Percentiles rank a stretch among this genome's conserved stretches.
Conservation (phyloP, 2,329 filamentous ascomycete species). For the Sporothrix brasiliensis region DNA sequence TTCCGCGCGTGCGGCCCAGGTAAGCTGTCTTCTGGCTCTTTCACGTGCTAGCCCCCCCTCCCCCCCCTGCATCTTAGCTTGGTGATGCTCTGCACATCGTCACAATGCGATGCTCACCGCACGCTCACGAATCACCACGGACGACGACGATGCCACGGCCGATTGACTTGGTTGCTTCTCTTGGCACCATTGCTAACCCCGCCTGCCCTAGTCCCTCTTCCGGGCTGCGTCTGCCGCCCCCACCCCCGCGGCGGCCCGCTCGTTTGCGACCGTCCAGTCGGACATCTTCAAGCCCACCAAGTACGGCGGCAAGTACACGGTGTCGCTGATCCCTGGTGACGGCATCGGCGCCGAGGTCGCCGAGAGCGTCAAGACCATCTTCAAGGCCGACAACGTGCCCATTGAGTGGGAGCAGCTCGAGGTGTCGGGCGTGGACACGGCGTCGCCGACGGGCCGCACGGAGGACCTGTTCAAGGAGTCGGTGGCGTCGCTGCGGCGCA, state of each 20-base stretch:
- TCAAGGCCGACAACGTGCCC: conserved; percentile 99
- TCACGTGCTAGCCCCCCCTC: conserved; percentile 29
- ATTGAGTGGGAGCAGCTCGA: conserved; percentile 99
- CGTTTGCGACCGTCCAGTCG: conserved; percentile 80
- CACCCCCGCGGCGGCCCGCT: conserved; percentile 47
- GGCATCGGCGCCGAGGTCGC: conserved; percentile 98
- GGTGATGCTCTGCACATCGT: background rate
- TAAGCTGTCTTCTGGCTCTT: conserved; percentile 41
- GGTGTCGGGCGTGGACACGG: conserved; percentile 85
- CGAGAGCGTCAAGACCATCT: conserved; percentile 97
- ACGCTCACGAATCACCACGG: background rate
- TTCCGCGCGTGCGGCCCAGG: conserved; percentile 60
- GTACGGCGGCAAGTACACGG: conserved; percentile 99
- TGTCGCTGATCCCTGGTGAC: conserved; percentile 97
- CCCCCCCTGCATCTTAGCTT: background rate
- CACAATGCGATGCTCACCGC: background rate
- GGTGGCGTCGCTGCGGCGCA: conserved; percentile 91
- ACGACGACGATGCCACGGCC: background rate
- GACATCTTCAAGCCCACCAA: conserved; percentile 99
- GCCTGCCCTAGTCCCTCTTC: conserved; percentile 53
- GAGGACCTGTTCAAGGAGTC: conserved; percentile 96
- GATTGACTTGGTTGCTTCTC: conserved; percentile 27
- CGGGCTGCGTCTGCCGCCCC: conserved; percentile 48
- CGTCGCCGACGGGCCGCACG: conserved; percentile 71
- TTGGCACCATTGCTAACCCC: background rate